Evolutionary conservation across 768 basidiomycete genomes (phyloP).

Genomic region (Boletus rex-veris): DNA sequence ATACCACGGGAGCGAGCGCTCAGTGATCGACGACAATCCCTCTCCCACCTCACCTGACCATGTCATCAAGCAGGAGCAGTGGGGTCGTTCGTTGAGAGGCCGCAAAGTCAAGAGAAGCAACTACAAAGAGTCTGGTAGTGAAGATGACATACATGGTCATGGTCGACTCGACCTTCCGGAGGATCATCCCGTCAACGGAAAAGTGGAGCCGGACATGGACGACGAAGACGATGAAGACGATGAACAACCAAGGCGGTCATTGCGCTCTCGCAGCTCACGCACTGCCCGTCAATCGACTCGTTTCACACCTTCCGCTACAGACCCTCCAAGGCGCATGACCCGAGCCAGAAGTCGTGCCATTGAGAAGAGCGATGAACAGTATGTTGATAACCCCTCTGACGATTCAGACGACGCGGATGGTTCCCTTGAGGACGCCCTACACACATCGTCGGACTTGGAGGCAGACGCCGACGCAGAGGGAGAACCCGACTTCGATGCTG

Average conservation of each 20-base stretch:
- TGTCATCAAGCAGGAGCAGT: conserved; percentile 2
- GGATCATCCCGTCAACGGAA: conserved; percentile 19
- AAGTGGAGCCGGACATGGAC: conserved; percentile 16
- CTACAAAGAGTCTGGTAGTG: conserved; percentile 46
- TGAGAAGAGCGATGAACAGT: conserved; percentile 49
- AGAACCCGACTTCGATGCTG: conserved; percentile 39
- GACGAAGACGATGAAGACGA: conserved; percentile 35
- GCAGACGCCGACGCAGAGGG: conserved; percentile 36
- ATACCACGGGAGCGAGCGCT: conserved; percentile 34
- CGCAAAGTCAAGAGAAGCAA: conserved; percentile 36
- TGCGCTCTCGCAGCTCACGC: conserved; percentile 22
- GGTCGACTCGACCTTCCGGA: conserved; percentile 13
- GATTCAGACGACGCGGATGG: conserved; percentile 56
- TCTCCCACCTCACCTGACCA: conserved; percentile 1
- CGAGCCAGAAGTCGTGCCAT: conserved; percentile 24
- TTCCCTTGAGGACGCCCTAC: conserved; percentile 53
- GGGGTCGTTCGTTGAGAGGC: conserved; percentile 36
- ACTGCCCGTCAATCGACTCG: conserved; percentile 23
- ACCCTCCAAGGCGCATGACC: conserved; percentile 12
- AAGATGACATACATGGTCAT: conserved; percentile 34
- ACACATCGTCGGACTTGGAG: conserved; percentile 37
- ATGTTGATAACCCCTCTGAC: conserved; percentile 47
- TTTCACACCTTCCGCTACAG: background rate
- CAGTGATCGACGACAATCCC: conserved; percentile 26
- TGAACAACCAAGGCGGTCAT: conserved; percentile 15